phyloP scores from a whole-genome alignment of 192 early-diverging fungal species.

The Powellomyces hirtus region DNA sequence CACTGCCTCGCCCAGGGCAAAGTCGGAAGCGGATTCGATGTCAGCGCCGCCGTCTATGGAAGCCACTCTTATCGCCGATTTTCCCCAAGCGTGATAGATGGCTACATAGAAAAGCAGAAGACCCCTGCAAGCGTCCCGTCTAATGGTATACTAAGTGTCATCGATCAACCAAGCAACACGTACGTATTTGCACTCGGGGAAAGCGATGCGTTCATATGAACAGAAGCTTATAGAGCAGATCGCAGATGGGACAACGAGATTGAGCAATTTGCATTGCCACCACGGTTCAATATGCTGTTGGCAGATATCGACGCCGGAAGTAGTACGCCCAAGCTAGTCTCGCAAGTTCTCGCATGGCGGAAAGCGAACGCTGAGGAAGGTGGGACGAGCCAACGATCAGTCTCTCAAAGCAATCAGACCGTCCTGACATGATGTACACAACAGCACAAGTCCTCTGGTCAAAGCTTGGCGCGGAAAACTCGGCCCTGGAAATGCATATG shows the following conservation, averaged over 20 bases:
- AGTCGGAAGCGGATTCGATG: conserved; percentile 95
- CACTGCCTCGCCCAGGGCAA: conserved; percentile 99
- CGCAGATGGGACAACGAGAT: conserved; percentile 63
- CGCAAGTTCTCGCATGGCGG: conserved; percentile 82
- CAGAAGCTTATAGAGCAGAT: neutral
- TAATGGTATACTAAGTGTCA: too few species aligned
- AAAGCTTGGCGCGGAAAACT: conserved; percentile 61
- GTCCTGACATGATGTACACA: too few species aligned
- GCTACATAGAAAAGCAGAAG: neutral
- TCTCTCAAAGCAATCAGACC: neutral
- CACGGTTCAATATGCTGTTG: conserved; percentile 68
- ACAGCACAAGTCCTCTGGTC: conserved; percentile 62
- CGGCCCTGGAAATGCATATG: conserved; percentile 55
- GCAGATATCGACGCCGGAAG: conserved; percentile 94
- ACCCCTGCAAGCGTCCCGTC: neutral
- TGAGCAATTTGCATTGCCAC: conserved; percentile 65
- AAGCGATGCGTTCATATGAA: too few species aligned
- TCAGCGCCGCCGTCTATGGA: conserved; percentile 88
- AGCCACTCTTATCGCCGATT: conserved; percentile 86
- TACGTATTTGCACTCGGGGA: too few species aligned
- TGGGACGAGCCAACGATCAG: neutral
- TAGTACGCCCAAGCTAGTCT: conserved; percentile 90
- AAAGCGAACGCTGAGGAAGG: conserved; percentile 63
- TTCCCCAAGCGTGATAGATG: conserved; percentile 56
- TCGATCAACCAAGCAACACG: too few species aligned